Percentiles rank a stretch among this genome's conserved stretches.
These are phyloP conservation scores for Pinguiococcus pyrenoidosus DNA, from an alignment of 108 stramenopile genomes.

Conservation along the genomic window DNA sequence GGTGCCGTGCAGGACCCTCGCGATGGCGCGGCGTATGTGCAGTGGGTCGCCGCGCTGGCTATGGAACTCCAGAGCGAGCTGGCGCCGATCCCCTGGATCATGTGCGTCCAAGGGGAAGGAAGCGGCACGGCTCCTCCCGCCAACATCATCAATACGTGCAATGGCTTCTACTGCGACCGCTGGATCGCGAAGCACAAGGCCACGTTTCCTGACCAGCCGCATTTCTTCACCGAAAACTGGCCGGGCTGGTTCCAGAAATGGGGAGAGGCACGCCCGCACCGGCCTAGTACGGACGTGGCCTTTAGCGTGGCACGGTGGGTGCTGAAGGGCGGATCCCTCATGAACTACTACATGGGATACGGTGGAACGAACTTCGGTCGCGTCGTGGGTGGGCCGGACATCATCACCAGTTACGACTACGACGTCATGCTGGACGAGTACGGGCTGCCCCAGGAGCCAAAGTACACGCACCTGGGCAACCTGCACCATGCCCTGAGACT, in stretches of 20 bases:
- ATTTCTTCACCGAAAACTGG: constrained; percentile 11
- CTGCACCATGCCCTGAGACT: constrained; percentile 28
- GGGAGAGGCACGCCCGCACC: constrained; percentile 2
- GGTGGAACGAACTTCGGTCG: constrained; percentile 44
- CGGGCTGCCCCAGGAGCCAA: constrained; percentile 43
- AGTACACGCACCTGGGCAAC: constrained; percentile 33
- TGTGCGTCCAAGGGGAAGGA: too few species aligned
- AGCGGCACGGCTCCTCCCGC: constrained; percentile 31
- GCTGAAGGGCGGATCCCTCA: constrained; percentile 46
- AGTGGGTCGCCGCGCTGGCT: constrained; percentile 41
- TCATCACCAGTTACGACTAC: constrained; percentile 39
- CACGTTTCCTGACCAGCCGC: constrained; percentile 1
- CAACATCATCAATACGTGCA: constrained; percentile 49
- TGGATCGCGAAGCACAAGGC: constrained; percentile 13
- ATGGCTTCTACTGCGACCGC: constrained; percentile 29
- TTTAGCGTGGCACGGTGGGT: constrained; percentile 35
- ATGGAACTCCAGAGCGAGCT: not conserved
- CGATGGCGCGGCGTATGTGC: constrained; percentile 32
- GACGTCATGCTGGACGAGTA: constrained; percentile 40
- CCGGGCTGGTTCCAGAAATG: constrained; percentile 12
- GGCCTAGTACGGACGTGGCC: constrained; percentile 4
- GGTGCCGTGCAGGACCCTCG: too few species aligned
- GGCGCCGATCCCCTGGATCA: constrained; percentile 44
- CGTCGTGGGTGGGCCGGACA: constrained; percentile 37
- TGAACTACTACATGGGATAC: constrained; percentile 50